Base-by-base conservation (phyloP, 805 yeast species). In the Yarrowia yakushimensis region DNA sequence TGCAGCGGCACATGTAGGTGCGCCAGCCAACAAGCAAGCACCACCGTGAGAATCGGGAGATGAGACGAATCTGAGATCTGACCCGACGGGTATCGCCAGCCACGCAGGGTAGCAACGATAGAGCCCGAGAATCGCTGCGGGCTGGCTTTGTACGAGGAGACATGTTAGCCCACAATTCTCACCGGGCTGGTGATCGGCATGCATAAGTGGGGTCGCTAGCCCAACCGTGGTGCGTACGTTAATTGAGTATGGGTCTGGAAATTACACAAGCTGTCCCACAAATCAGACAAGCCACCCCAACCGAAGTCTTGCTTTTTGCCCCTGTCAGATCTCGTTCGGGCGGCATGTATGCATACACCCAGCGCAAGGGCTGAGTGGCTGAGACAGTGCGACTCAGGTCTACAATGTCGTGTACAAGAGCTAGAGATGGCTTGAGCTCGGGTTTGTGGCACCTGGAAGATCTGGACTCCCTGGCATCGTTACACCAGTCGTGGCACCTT, bases 161-260 rank as follows among this genome's bases (percentile, higher is more conserved):
- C 9, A 10, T 23, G 15, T 41, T 17, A 41, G 23, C 9, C n/a
- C 43, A 13, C 9, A 15, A 42, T n/a, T 42, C 31, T 42, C 48
- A 27, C 17, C 31, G 48, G 48, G 48, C 48, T 42, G 48, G 48
- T 27, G 48, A 42, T 42, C 48, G 48, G 22, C 48, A 23, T 42
- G 48, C 48, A 42, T 27, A 31, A 42, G 48, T 27, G 48, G 48
- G 48, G 48, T 20, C 9, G 27, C 43, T 39, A 15, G 34, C 1
- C 4, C 34, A 31, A 8, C 34, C 4, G 33, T 25, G 8, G 27
- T 4, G 8, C 31, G 12, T 10, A 28, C 31, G 31, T 28, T 6
- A 28, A 28, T 12, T 28, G 10, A 28, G 31, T 7, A 28, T 5
- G 10, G 31, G 3, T 10, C 31, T 3, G 10, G 31, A 7, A 28